Evolutionary conservation across 148 eudicot species (phyloP), one percentile per base, ranked within the genome.

Genomic region (Polygonum aviculare): DNA sequence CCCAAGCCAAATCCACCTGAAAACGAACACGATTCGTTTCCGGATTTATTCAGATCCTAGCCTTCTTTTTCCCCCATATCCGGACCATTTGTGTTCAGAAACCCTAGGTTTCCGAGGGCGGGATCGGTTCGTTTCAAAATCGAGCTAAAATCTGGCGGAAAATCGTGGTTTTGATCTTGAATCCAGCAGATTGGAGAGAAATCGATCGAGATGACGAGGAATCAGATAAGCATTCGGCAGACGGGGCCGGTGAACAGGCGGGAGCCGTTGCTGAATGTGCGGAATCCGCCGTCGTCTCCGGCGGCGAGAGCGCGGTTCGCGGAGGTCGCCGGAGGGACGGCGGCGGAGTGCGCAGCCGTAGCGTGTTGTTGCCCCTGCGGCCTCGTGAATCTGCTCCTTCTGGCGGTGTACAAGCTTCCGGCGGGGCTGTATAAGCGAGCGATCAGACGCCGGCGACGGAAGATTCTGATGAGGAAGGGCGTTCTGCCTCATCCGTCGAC

Each of bases 271-370:
- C 74, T 71, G 0, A 11, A 16, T 22, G 12, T 39, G 50, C 33
- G n/a, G 12, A 71, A 41, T 19, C 15, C 73, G 0, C 9, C 74
- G 74, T 22, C 12, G 12, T 16, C 21, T 5, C 8, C 72, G n/a
- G 0, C 74, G 26, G 49, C 48, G 26, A 72, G 70, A 5, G 22
- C 10, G 76, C 41, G 86, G 36, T 63, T 88, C 12, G 87, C 86
- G 35, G 91, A 86, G 81, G 85, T 82, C 4, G 91, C 88, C 2
- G 91, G 91, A 7, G 89, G 86, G 8, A 86, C 91, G 16, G 69
- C 89, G 74, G 91, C 91, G 47, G 91, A 84, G 36, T 88, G 91
- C 60, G 89, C 88, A 8, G 91, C 84, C 2, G 81, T 88, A 26
- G 80, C 86, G 81, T 88, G 91, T 78, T 88, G 91, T 74, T 86